Percentiles rank a stretch among this genome's conserved stretches.
phyloP scores from a whole-genome alignment of 148 eudicot genomes.

The Heliamphora exappendiculata region DNA sequence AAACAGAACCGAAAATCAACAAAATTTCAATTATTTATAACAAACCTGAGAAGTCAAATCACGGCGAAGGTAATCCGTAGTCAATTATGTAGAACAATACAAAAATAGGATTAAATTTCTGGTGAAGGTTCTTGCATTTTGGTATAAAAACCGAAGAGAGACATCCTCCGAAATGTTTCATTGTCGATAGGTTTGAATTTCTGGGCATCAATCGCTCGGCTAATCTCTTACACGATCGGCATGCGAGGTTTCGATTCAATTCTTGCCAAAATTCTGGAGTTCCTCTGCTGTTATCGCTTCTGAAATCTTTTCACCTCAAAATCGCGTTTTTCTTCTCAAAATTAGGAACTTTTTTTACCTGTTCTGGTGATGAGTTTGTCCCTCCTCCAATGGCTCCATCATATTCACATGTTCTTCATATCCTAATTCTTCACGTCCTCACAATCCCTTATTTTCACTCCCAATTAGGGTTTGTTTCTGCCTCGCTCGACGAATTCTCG shows the following conservation, averaged over 20 bases:
- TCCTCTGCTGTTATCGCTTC: constrained; percentile 13
- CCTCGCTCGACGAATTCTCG: constrained; percentile 7
- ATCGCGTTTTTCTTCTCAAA: not conserved
- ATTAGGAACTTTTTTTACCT: no score
- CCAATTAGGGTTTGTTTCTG: constrained; percentile 7
- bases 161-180: not conserved
- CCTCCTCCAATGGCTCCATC: constrained; percentile 13
- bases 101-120: no score
- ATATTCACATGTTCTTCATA: constrained; percentile 10
- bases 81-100: no score
- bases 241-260: constrained; percentile 2
- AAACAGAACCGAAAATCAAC: no score
- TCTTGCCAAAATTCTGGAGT: not conserved
- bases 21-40: no score
- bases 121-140: no score
- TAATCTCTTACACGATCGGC: not conserved
- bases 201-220: not conserved
- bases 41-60: no score
- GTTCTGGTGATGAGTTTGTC: constrained; percentile 10
- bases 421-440: constrained; percentile 4
- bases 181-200: not conserved
- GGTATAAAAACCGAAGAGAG: no score
- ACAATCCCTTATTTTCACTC: constrained; percentile 8
- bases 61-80: no score
- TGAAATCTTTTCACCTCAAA: not conserved